These are phyloP conservation scores for Psilocybe azurescens DNA, from an alignment of 768 basidiomycete species.

Conservation along the genomic window DNA sequence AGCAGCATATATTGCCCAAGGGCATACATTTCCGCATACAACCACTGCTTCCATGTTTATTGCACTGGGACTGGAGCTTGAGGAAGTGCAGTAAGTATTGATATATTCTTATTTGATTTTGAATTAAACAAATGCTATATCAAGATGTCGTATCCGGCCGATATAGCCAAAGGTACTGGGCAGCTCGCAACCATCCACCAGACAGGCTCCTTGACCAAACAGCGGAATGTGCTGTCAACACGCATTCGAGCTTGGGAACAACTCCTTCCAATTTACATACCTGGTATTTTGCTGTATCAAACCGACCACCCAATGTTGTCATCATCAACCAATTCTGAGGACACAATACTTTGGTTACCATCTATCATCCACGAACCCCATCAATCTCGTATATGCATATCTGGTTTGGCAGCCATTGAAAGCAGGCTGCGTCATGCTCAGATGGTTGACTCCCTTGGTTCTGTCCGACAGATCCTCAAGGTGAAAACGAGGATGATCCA, in stretches of 20 bases:
- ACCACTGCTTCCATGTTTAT: constrained; percentile 16
- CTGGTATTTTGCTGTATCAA: constrained; percentile 1
- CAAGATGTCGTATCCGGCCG: constrained; percentile 10
- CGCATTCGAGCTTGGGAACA: constrained; percentile 17
- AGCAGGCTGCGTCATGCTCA: no score
- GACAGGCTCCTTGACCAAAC: constrained; percentile 13
- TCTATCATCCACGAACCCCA: neutral
- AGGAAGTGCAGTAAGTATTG: constrained; percentile 19
- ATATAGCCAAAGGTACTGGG: constrained; percentile 12
- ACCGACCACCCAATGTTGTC: neutral
- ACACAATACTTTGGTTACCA: neutral
- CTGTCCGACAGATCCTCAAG: constrained; percentile 3
- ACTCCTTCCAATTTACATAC: constrained; percentile 16
- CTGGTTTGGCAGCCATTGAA: neutral
- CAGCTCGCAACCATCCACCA: neutral
- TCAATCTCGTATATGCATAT: constrained; percentile 13
- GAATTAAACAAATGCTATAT: neutral
- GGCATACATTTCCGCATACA: neutral
- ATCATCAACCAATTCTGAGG: neutral
- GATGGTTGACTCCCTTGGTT: constrained; percentile 11
- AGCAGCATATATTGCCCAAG: neutral
- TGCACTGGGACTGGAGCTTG: constrained; percentile 12
- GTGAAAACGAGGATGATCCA: neutral
- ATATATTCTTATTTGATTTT: neutral
- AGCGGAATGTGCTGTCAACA: constrained; percentile 9